These are phyloP conservation scores for Tylopilus balloui DNA, from an alignment of 768 basidiomycete genomes.

Conservation along the genomic window DNA sequence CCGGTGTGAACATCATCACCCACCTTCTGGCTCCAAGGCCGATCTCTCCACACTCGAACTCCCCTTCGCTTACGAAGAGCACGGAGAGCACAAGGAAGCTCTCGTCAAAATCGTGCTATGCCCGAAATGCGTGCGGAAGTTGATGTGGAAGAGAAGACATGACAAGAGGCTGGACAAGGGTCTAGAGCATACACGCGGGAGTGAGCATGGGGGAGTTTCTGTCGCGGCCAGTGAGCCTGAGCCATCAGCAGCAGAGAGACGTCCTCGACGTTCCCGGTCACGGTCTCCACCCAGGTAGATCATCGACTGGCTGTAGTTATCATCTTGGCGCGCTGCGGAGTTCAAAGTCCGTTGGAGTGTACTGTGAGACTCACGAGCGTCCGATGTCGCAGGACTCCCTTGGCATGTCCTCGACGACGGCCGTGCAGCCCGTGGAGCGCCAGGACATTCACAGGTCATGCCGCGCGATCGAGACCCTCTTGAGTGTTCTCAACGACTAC, in stretches of 20 bases:
- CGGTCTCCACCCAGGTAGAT: conserved; percentile 21
- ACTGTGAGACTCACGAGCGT: too few species aligned
- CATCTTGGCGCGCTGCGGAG: not conserved
- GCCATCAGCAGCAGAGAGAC: not conserved
- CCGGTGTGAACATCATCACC: conserved; percentile 67
- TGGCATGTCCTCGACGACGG: conserved; percentile 10
- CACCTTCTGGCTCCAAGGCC: conserved; percentile 16
- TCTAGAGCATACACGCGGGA: not conserved
- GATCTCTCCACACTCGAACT: conserved; percentile 76
- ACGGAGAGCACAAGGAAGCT: conserved; percentile 67
- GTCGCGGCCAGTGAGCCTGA: not conserved
- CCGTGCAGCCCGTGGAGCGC: conserved; percentile 49
- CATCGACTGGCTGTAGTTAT: too few species aligned
- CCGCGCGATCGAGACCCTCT: conserved; percentile 66
- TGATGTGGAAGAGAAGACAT: conserved; percentile 79
- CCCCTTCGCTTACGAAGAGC: conserved; percentile 85
- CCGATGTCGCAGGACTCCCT: not conserved
- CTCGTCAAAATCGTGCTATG: conserved; percentile 92
- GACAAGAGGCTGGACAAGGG: conserved; percentile 39
- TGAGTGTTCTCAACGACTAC: conserved; percentile 67
- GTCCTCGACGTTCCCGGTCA: conserved; percentile 25
- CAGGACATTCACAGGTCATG: conserved; percentile 77
- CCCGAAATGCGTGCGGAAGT: conserved; percentile 69
- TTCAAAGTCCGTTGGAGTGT: conserved; percentile 30
- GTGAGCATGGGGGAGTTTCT: not conserved